These are phyloP conservation scores for Clonostachys chloroleuca DNA, from an alignment of 2,329 filamentous ascomycete genomes.

Conservation along the genomic window DNA sequence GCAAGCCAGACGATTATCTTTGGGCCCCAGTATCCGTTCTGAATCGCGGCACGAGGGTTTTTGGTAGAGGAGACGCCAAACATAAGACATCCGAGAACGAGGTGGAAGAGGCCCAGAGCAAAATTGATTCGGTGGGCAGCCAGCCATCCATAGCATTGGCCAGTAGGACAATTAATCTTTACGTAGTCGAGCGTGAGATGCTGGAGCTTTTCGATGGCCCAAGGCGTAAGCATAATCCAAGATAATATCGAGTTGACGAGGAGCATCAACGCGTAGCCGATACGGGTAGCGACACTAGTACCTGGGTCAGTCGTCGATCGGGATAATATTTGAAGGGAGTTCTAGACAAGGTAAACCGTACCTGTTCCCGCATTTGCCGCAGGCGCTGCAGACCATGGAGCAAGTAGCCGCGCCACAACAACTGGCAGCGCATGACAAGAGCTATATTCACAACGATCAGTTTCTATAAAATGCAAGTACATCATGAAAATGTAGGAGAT, in stretches of 20 bases:
- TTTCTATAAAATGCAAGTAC: too few species aligned
- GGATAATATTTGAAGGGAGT: background rate
- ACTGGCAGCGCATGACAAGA: slow-evolving; percentile 76
- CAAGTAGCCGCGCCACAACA: slow-evolving; percentile 97
- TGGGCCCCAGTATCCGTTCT: slow-evolving; percentile 99
- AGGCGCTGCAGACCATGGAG: slow-evolving; percentile 91
- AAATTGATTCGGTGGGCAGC: slow-evolving; percentile 98
- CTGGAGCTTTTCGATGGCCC: slow-evolving; percentile 95
- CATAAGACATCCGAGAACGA: slow-evolving; percentile 78
- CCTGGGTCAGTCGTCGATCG: background rate
- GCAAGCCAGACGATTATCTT: slow-evolving; percentile 88
- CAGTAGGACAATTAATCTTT: slow-evolving; percentile 86
- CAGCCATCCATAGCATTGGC: slow-evolving; percentile 91
- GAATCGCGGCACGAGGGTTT: slow-evolving; percentile 79
- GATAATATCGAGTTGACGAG: slow-evolving; percentile 95
- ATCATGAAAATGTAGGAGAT: background rate
- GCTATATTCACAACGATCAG: slow-evolving; percentile 36
- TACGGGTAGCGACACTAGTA: slow-evolving; percentile 84
- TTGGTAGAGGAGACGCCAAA: slow-evolving; percentile 84
- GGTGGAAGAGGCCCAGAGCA: slow-evolving; percentile 88
- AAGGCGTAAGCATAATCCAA: slow-evolving; percentile 99
- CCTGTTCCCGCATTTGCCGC: slow-evolving; percentile 96
- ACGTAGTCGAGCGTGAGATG: slow-evolving; percentile 92
- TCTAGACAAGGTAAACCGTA: slow-evolving; percentile 25
- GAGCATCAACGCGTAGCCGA: slow-evolving; percentile 91